These are phyloP conservation scores for Paraconiothyrium sp. DNA, from an alignment of 2,329 filamentous ascomycete species.

Conservation along the genomic window DNA sequence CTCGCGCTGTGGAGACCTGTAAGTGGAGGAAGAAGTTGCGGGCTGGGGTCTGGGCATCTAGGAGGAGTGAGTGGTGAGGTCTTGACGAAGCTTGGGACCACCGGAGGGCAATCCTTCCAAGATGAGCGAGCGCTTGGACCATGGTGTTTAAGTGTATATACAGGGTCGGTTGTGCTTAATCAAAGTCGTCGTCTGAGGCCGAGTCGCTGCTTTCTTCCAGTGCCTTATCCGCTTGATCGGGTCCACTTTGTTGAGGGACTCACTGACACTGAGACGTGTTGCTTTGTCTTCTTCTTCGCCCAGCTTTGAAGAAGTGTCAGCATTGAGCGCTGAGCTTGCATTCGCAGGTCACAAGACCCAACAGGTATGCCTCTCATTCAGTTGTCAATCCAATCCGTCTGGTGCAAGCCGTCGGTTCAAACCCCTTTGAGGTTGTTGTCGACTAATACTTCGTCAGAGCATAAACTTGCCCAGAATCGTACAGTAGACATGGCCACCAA, in stretches of 20 bases:
- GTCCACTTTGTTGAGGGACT: constrained; percentile 10
- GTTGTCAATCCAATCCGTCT: too few species aligned
- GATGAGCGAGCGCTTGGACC: constrained; percentile 9
- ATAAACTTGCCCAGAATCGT: neutral
- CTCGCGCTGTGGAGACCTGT: constrained; percentile 14
- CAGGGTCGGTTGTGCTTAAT: neutral
- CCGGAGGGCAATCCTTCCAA: constrained; percentile 5
- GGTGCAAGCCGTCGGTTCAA: too few species aligned
- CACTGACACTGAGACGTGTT: neutral
- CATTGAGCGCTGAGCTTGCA: neutral
- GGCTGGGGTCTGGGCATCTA: constrained; percentile 4
- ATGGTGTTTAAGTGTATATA: constrained; percentile 12
- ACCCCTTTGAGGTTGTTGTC: neutral
- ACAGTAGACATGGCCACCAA: constrained; percentile 2
- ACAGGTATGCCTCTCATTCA: neutral
- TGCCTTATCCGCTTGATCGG: neutral
- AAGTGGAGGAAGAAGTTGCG: constrained; percentile 20
- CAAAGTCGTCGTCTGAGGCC: neutral
- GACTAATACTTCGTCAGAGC: constrained; percentile 3
- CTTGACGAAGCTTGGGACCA: neutral
- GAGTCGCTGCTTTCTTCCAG: constrained; percentile 7
- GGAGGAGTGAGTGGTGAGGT: constrained; percentile 3
- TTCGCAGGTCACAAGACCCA: neutral
- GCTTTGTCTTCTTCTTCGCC: constrained; percentile 3
- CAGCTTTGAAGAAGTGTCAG: neutral